Evolutionary conservation across 352 stramenopile genomes (phyloP).

Genomic region (Blastocystis sp.): DNA sequence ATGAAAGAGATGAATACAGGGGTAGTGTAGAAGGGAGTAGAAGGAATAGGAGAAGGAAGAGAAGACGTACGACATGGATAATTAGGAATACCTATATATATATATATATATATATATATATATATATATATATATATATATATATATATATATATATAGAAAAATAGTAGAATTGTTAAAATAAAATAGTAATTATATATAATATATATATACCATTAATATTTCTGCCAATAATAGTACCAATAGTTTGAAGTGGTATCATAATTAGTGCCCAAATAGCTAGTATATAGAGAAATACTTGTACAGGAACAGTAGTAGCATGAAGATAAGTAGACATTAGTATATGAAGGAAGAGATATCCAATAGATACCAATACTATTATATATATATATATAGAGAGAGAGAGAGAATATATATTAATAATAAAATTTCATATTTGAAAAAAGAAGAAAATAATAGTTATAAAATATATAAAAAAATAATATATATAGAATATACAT

Average conservation of each 20-base stretch:
- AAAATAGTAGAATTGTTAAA: constrained; percentile 27
- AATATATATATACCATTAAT: too few species aligned
- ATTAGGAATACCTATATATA: constrained; percentile 37
- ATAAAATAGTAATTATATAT: too few species aligned
- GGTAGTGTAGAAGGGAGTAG: constrained; percentile 54
- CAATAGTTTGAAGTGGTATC: constrained; percentile 74
- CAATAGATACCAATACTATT: too few species aligned
- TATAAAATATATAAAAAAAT: too few species aligned
- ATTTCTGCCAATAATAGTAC: constrained; percentile 83
- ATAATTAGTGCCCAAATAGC: constrained; percentile 87
- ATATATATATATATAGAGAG: too few species aligned
- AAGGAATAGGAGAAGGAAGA: constrained; percentile 66
- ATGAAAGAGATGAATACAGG: constrained; percentile 67
- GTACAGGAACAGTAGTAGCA: constrained; percentile 56
- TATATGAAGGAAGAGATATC: too few species aligned
- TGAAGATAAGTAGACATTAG: constrained; percentile 60
- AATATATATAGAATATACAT: constrained; percentile 58
- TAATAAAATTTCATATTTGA: too few species aligned
- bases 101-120: too few species aligned
- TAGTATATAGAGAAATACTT: constrained; percentile 66
- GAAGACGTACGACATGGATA: constrained; percentile 81
- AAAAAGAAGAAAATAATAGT: too few species aligned
- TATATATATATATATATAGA: constrained; percentile 48
- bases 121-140: constrained; percentile 45
- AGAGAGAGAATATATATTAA: too few species aligned